A percentile compares a stretch with the other conserved stretches of the same genome.
Conservation (phyloP, 139 green algal genomes). For the Auxenochlorella protothecoides region DNA sequence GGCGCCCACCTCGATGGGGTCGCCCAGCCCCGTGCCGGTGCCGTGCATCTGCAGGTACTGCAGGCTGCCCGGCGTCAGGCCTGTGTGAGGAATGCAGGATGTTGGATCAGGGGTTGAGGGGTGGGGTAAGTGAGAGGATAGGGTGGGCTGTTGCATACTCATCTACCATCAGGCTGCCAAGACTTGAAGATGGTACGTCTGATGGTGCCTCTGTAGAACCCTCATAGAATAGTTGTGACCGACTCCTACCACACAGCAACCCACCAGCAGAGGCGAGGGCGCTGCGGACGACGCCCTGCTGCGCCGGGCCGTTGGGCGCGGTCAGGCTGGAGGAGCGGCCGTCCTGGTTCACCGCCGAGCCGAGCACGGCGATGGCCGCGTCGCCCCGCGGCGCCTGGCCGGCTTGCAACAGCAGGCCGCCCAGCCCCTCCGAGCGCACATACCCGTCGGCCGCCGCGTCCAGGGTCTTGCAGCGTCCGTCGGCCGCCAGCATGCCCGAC, state of each 20-base stretch:
- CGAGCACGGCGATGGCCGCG: constrained; percentile 7
- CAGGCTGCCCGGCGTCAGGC: constrained; percentile 11
- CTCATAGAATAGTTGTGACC: too few species aligned
- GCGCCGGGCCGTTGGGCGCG: constrained; percentile 45
- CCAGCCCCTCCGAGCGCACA: constrained; percentile 37
- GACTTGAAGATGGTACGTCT: too few species aligned
- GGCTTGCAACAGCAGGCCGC: constrained; percentile 10
- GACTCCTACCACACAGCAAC: too few species aligned
- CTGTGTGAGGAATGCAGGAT: background rate
- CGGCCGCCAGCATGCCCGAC: constrained; percentile 40
- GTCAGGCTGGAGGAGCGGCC: constrained; percentile 48
- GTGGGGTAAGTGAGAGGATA: too few species aligned
- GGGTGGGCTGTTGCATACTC: too few species aligned
- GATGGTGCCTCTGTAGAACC: too few species aligned
- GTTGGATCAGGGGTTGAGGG: background rate
- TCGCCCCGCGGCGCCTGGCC: background rate
- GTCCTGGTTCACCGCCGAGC: constrained; percentile 49
- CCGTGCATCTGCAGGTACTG: constrained; percentile 44
- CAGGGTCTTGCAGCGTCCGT: constrained; percentile 43
- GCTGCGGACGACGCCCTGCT: constrained; percentile 27
- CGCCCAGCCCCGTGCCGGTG: constrained; percentile 62
- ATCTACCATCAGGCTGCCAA: too few species aligned
- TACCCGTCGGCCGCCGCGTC: constrained; percentile 39
- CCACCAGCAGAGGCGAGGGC: constrained; percentile 10
- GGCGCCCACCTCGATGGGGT: constrained; percentile 78